A percentile compares a stretch with the other conserved stretches of the same genome.
These are phyloP conservation scores for Apiospora rasikravindrae DNA, from an alignment of 2,329 filamentous ascomycete species.

Conservation along the genomic window DNA sequence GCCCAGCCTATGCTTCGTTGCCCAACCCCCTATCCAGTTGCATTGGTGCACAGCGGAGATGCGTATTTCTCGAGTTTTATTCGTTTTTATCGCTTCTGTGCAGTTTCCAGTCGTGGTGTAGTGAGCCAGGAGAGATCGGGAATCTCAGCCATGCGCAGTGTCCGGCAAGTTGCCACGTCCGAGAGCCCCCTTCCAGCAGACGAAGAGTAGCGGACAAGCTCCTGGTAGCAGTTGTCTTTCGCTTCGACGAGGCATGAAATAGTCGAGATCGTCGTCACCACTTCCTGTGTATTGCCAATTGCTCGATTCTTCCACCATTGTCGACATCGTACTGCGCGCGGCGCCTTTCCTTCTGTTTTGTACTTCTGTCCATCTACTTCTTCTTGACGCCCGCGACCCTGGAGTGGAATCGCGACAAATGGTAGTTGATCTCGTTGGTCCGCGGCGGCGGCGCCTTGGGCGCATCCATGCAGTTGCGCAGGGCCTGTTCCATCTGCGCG, in stretches of 20 bases:
- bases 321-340: neutral
- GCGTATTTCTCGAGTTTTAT: neutral
- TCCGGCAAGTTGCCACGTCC: neutral
- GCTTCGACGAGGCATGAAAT: neutral
- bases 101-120: neutral
- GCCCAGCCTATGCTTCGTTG: conserved; percentile 1
- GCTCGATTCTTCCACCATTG: neutral
- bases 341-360: neutral
- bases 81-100: neutral
- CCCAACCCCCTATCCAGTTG: neutral
- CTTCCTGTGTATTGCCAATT: neutral
- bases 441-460: conserved; percentile 59
- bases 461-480: conserved; percentile 80
- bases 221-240: neutral
- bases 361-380: neutral
- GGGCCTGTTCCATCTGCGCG: conserved; percentile 61
- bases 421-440: conserved; percentile 90
- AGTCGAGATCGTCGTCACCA: neutral
- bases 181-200: neutral
- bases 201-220: neutral
- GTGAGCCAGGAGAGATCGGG: neutral
- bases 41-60: neutral
- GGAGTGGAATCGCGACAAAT: conserved; percentile 79
- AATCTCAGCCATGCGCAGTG: neutral
- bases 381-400: conserved; percentile 59